Conservation (phyloP, 345 rosid species). For the Euphorbia pulcherrima region DNA sequence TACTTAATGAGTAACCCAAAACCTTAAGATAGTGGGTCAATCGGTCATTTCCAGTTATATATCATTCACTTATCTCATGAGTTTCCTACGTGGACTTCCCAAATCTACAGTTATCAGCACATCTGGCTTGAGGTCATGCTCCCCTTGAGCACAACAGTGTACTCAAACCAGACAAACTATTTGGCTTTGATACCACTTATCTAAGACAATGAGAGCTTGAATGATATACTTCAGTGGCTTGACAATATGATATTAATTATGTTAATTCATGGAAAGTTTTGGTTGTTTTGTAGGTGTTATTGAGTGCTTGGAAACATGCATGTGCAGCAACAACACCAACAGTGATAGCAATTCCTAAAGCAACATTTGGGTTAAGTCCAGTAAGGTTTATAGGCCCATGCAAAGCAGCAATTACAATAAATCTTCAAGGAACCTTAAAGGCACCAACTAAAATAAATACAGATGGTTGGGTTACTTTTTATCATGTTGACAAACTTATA, state of each 20-base stretch:
- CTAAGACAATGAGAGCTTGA: too few relatives aligned
- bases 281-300: not conserved
- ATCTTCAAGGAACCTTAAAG: slow-evolving; percentile 22
- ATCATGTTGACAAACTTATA: slow-evolving; percentile 10
- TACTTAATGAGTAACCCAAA: too few relatives aligned
- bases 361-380: slow-evolving; percentile 16
- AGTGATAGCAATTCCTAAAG: slow-evolving; percentile 24
- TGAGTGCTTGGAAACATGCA: not conserved
- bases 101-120: too few relatives aligned
- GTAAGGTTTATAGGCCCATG: slow-evolving; percentile 32
- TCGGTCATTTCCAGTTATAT: too few relatives aligned
- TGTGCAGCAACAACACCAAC: not conserved
- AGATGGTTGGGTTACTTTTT: slow-evolving; percentile 27
- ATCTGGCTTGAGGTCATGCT: too few relatives aligned
- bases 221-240: too few relatives aligned
- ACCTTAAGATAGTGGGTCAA: too few relatives aligned
- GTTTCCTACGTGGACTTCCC: too few relatives aligned
- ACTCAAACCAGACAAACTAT: too few relatives aligned
- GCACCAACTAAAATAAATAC: slow-evolving; percentile 7
- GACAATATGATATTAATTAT: not conserved
- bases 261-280: not conserved
- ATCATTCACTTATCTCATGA: too few relatives aligned
- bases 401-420: slow-evolving; percentile 15
- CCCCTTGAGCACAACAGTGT: too few relatives aligned
- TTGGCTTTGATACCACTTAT: too few relatives aligned